A percentile compares a stretch with the other conserved stretches of the same genome.
These are phyloP conservation scores for Penicillium thymicola DNA, from an alignment of 2,329 filamentous ascomycete species.

Conservation along the genomic window DNA sequence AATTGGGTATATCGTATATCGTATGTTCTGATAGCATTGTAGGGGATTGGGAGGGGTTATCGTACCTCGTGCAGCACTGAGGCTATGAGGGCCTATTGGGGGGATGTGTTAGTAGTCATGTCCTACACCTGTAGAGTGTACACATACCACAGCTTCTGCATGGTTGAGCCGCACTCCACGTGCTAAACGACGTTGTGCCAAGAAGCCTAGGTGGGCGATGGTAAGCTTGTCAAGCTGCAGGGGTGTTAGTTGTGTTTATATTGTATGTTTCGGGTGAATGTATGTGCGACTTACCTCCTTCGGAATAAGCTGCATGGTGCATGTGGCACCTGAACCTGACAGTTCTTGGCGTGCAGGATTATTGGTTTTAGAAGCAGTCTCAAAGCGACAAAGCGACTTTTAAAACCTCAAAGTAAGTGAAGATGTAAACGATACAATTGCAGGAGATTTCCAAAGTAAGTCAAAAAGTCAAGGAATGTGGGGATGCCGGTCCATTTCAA, in stretches of 20 bases:
- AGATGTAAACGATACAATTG: not conserved
- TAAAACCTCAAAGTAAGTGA: not conserved
- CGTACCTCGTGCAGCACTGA: slow-evolving; percentile 80
- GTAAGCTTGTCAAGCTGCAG: slow-evolving; percentile 88
- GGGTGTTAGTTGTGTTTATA: slow-evolving; percentile 1
- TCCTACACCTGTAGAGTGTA: not conserved
- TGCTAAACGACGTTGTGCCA: slow-evolving; percentile 84
- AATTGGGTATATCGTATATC: not conserved
- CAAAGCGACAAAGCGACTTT: not conserved
- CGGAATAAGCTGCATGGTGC: slow-evolving; percentile 45
- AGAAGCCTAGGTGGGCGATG: slow-evolving; percentile 80
- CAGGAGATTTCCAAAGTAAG: not conserved
- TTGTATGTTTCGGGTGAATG: not conserved
- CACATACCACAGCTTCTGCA: slow-evolving; percentile 71
- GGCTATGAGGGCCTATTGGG: slow-evolving; percentile 57
- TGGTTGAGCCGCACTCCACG: slow-evolving; percentile 87
- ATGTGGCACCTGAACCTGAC: slow-evolving; percentile 20
- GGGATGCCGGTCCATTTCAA: slow-evolving; percentile 16
- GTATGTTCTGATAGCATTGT: not conserved
- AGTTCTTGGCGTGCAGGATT: slow-evolving; percentile 18
- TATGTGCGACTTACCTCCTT: slow-evolving; percentile 40
- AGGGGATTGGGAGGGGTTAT: not conserved
- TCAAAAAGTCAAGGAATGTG: slow-evolving; percentile 15
- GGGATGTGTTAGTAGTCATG: slow-evolving; percentile 2
- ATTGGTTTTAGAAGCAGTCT: not conserved